These are phyloP conservation scores for Russula olivacea DNA, from an alignment of 768 basidiomycete species.

Conservation along the genomic window DNA sequence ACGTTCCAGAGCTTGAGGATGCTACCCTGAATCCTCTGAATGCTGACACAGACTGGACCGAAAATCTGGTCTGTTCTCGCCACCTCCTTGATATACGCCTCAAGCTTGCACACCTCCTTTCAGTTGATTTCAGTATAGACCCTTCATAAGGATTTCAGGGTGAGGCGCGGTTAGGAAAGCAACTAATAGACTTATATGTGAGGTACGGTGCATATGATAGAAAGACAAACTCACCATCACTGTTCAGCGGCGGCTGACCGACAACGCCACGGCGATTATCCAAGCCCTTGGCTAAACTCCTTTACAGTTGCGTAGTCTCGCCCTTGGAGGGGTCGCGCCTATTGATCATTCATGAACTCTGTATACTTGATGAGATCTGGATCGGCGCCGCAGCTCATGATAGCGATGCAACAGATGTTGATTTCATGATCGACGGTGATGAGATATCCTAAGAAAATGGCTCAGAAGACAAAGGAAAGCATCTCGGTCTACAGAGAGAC, in stretches of 20 bases:
- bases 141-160: too few relatives aligned
- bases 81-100: neutral
- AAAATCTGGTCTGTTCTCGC: neutral
- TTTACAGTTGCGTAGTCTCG: slow-evolving; percentile 92
- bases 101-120: neutral
- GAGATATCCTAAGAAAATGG: too few relatives aligned
- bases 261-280: slow-evolving; percentile 87
- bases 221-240: slow-evolving; percentile 66
- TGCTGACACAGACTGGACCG: neutral
- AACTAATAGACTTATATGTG: neutral
- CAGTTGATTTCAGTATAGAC: too few relatives aligned
- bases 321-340: slow-evolving; percentile 76
- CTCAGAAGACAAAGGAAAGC: too few relatives aligned
- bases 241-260: slow-evolving; percentile 79
- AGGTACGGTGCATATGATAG: neutral
- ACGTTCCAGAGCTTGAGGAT: neutral
- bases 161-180: too few relatives aligned
- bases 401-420: too few relatives aligned
- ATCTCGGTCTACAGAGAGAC: too few relatives aligned
- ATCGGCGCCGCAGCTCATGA: slow-evolving; percentile 45
- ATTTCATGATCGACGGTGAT: too few relatives aligned
- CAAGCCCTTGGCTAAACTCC: slow-evolving; percentile 93
- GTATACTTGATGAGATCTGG: slow-evolving; percentile 84
- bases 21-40: too few relatives aligned
- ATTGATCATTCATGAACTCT: slow-evolving; percentile 91